These are phyloP conservation scores for Lobosporangium transversale DNA, from an alignment of 192 early-diverging fungal species.

Conservation along the genomic window DNA sequence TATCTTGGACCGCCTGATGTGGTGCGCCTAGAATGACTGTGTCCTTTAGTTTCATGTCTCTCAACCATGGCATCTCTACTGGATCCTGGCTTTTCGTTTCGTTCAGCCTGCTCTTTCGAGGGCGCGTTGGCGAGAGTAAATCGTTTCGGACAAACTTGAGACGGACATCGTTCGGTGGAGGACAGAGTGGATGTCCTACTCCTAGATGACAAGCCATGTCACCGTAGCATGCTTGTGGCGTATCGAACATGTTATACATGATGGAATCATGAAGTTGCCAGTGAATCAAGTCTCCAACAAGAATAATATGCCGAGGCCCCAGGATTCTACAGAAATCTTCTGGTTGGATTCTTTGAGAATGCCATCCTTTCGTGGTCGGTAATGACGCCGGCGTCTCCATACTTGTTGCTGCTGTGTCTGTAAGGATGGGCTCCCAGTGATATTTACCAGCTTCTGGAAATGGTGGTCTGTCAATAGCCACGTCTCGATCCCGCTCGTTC, in stretches of 20 bases:
- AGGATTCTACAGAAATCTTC: constrained; percentile 55
- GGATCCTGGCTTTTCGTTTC: constrained; percentile 49
- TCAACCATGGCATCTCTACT: constrained; percentile 58
- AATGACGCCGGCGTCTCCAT: too few species aligned
- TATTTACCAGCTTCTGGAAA: constrained; percentile 52
- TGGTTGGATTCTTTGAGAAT: constrained; percentile 28
- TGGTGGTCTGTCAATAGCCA: constrained; percentile 37
- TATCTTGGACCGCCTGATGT: constrained; percentile 50
- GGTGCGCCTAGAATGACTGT: constrained; percentile 60
- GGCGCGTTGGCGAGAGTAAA: constrained; percentile 40
- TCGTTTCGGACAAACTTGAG: constrained; percentile 63
- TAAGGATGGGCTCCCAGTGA: constrained; percentile 24
- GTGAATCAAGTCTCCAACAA: constrained; percentile 62
- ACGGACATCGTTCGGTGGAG: constrained; percentile 20
- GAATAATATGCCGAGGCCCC: constrained; percentile 53
- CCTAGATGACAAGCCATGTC: constrained; percentile 60
- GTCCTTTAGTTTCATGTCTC: constrained; percentile 37
- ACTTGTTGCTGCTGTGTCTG: background rate
- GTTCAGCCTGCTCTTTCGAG: constrained; percentile 7
- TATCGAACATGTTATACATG: constrained; percentile 63
- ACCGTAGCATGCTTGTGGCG: constrained; percentile 64
- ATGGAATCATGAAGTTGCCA: constrained; percentile 66
- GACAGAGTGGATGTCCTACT: constrained; percentile 45
- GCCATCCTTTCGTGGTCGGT: too few species aligned
- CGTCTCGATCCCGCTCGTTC: constrained; percentile 42